phyloP scores from a whole-genome alignment of 345 rosid species.

The Durio zibethinus region DNA sequence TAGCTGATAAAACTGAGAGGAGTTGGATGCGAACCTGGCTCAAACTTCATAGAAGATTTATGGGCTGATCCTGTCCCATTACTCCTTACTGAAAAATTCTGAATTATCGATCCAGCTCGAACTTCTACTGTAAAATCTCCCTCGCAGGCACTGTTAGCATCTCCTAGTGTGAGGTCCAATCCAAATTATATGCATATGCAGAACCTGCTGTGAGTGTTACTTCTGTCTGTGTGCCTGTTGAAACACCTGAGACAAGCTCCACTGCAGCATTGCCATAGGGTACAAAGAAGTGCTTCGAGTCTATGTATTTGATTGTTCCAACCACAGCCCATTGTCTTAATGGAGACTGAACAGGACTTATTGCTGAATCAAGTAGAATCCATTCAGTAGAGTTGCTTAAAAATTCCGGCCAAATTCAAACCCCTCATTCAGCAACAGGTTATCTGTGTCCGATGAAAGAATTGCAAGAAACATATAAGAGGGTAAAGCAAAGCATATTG shows the following conservation, averaged over 20 bases:
- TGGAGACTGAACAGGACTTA: slow-evolving; percentile 45
- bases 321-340: slow-evolving; percentile 43
- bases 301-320: slow-evolving; percentile 54
- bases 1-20: slow-evolving; percentile 53
- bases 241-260: slow-evolving; percentile 42
- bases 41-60: slow-evolving; percentile 37
- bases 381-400: slow-evolving; percentile 43
- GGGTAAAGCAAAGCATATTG: neutral
- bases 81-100: slow-evolving; percentile 45
- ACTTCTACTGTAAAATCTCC: slow-evolving; percentile 40
- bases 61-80: slow-evolving; percentile 45
- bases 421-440: slow-evolving; percentile 51
- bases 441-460: slow-evolving; percentile 27
- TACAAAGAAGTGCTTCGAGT: slow-evolving; percentile 48
- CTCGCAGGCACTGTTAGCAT: slow-evolving; percentile 41
- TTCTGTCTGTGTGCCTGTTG: slow-evolving; percentile 45
- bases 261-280: slow-evolving; percentile 60
- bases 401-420: slow-evolving; percentile 61
- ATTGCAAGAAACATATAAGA: neutral
- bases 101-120: slow-evolving; percentile 39
- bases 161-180: slow-evolving; percentile 56
- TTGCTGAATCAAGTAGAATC: slow-evolving; percentile 41
- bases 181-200: slow-evolving; percentile 35
- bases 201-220: slow-evolving; percentile 35
- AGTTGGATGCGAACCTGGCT: slow-evolving; percentile 35